Percentiles rank a stretch among this genome's conserved stretches.
phyloP scores from a whole-genome alignment of 306 rosid genomes.

The Cyamopsis tetragonoloba region DNA sequence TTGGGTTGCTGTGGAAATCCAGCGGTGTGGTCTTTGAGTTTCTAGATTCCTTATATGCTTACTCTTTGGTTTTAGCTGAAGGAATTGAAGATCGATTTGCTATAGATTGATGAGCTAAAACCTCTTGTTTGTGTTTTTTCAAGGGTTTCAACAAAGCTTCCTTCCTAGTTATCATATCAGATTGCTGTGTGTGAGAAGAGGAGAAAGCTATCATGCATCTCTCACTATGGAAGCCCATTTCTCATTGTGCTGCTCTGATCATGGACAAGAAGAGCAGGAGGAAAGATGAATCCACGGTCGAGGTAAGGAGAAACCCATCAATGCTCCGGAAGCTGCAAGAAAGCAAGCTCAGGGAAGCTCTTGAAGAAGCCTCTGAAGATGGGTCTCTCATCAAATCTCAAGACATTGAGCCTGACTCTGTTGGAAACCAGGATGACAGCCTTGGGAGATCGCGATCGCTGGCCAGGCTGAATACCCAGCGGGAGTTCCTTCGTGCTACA shows the following conservation, averaged over 20 bases:
- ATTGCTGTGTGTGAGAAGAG: slow-evolving; percentile 15
- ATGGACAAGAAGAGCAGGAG: slow-evolving; percentile 80
- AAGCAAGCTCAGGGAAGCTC: slow-evolving; percentile 91
- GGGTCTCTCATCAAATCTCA: slow-evolving; percentile 75
- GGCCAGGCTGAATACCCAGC: slow-evolving; percentile 85
- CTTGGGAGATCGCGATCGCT: slow-evolving; percentile 81
- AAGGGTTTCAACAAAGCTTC: neutral
- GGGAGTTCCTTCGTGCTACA: slow-evolving; percentile 84
- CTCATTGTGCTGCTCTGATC: slow-evolving; percentile 87
- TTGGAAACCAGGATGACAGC: slow-evolving; percentile 49
- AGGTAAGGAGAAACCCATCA: slow-evolving; percentile 50
- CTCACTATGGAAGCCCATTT: slow-evolving; percentile 94
- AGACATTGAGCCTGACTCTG: slow-evolving; percentile 63
- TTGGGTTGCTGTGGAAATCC: slow-evolving; percentile 28
- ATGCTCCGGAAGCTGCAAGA: slow-evolving; percentile 80
- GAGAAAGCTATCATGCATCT: slow-evolving; percentile 69
- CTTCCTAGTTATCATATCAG: neutral
- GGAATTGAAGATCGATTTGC: neutral
- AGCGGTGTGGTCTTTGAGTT: slow-evolving; percentile 16
- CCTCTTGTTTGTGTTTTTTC: neutral
- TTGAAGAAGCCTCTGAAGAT: slow-evolving; percentile 98
- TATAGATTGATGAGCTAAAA: slow-evolving; percentile 35
- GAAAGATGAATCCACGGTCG: slow-evolving; percentile 52
- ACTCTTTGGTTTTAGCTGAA: slow-evolving; percentile 17
- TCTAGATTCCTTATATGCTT: slow-evolving; percentile 24